Conservation (phyloP, 495 filamentous ascomycete species). For the Letharia columbiana region DNA sequence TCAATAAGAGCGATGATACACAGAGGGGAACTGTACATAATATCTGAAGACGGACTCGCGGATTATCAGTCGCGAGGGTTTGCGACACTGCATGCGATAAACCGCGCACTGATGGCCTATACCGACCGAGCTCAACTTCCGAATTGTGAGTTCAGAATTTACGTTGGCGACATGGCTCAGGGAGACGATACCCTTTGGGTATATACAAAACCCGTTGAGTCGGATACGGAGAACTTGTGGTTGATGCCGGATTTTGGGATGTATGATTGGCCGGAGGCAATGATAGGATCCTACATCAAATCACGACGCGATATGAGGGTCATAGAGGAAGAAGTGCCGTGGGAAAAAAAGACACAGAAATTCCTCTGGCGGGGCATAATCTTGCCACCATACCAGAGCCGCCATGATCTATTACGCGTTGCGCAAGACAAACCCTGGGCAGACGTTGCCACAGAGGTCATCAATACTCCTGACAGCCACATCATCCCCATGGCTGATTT, state of each 20-base stretch:
- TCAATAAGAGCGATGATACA: neutral
- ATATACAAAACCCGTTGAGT: neutral
- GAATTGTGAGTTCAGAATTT: neutral
- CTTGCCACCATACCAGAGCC: neutral
- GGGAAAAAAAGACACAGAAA: neutral
- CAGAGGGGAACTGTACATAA: neutral
- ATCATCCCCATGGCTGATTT: conserved; percentile 43
- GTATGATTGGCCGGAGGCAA: neutral
- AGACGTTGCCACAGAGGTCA: neutral
- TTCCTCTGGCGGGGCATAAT: neutral
- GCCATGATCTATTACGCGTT: neutral
- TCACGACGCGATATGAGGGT: neutral
- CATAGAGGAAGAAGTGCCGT: neutral
- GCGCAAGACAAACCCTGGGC: neutral
- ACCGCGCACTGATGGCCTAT: neutral
- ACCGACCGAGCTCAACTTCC: neutral
- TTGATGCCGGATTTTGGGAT: neutral
- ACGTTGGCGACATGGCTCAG: neutral
- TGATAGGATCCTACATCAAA: neutral
- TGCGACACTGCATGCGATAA: neutral
- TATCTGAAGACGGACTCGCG: neutral
- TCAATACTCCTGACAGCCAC: neutral
- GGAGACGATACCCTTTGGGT: neutral
- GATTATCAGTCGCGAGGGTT: neutral
- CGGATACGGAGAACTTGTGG: neutral